These are phyloP conservation scores for Lachancea waltii DNA, from an alignment of 805 yeast species.

Conservation along the genomic window DNA sequence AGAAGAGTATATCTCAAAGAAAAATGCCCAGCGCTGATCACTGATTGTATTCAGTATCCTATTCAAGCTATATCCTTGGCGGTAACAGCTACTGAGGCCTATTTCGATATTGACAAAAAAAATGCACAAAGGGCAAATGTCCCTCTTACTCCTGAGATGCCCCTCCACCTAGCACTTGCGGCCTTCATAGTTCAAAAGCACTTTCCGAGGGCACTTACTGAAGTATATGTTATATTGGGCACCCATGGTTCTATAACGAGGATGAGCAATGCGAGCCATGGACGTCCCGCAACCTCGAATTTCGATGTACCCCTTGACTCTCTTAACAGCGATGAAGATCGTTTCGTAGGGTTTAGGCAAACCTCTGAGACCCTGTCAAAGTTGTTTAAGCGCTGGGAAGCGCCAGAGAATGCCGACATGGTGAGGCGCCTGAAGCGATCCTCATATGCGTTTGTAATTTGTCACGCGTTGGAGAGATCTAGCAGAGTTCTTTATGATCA, in stretches of 20 bases:
- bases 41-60: constrained; percentile 3
- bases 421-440: not conserved
- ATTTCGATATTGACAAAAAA: constrained; percentile 3
- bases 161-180: constrained; percentile 2
- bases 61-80: not conserved
- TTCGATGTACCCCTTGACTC: constrained; percentile 8
- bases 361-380: not conserved
- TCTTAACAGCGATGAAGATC: constrained; percentile 5
- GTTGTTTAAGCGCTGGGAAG: constrained; percentile 2
- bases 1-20: constrained; percentile 3
- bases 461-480: constrained; percentile 2
- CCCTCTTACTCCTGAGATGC: not conserved
- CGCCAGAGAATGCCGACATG: constrained; percentile 4
- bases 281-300: constrained; percentile 1
- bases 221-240: constrained; percentile 2
- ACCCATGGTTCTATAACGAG: not conserved
- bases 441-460: constrained; percentile 5
- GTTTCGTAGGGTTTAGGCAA: not conserved
- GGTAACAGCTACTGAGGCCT: constrained; percentile 1
- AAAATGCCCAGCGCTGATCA: constrained; percentile 1
- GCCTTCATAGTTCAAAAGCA: constrained; percentile 4
- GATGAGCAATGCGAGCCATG: not conserved
- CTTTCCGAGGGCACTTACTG: constrained; percentile 3
- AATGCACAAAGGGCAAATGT: not conserved
- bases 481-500: constrained; percentile 4